phyloP scores from a whole-genome alignment of 2,329 filamentous ascomycete species.

The Verticillium longisporum region DNA sequence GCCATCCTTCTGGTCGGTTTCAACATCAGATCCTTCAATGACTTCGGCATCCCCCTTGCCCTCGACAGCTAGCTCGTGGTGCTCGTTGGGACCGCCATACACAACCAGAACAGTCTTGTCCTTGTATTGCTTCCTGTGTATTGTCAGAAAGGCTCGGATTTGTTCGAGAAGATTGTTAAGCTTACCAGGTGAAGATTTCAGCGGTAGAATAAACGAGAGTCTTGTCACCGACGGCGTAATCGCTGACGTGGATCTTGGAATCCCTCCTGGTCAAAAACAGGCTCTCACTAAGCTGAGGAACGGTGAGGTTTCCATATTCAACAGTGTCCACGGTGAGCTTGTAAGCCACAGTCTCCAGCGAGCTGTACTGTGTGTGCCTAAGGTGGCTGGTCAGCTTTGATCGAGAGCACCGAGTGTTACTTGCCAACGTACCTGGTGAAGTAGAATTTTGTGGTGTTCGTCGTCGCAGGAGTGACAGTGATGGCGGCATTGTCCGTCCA shows the following conservation, averaged over 20 bases:
- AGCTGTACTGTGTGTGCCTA: constrained; percentile 56
- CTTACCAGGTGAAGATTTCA: constrained; percentile 53
- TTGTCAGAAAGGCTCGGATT: not conserved
- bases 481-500: constrained; percentile 33
- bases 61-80: constrained; percentile 48
- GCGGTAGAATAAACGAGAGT: constrained; percentile 59
- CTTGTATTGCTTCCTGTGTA: constrained; percentile 44
- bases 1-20: constrained; percentile 5
- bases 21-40: constrained; percentile 6
- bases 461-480: constrained; percentile 52
- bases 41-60: constrained; percentile 4
- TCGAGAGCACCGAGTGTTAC: not conserved
- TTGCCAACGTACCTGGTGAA: constrained; percentile 35
- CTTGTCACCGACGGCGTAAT: constrained; percentile 52
- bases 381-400: constrained; percentile 15
- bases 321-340: constrained; percentile 51
- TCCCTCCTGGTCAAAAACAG: constrained; percentile 53
- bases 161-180: not conserved
- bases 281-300: constrained; percentile 48
- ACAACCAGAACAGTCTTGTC: constrained; percentile 51
- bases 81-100: constrained; percentile 52
- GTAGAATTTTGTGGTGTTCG: constrained; percentile 46
- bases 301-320: constrained; percentile 37
- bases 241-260: constrained; percentile 56
- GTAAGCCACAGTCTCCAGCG: constrained; percentile 48